Conservation (phyloP, 129 eudicot genomes). For the Ambrosia trifida region DNA sequence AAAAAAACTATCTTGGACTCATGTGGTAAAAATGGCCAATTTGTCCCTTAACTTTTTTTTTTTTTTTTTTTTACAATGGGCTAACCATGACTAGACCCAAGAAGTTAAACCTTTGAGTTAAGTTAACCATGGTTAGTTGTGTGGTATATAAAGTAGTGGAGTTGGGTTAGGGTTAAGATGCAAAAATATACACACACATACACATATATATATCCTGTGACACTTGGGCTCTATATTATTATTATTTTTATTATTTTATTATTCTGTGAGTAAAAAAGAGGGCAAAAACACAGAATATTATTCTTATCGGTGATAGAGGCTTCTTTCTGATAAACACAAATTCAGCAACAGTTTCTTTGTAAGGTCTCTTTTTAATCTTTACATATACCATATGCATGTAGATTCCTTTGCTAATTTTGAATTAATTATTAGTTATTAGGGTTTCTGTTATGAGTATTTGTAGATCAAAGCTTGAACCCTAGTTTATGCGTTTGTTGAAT, state of each 20-base stretch:
- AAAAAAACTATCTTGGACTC: too few relatives aligned
- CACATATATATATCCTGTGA: neutral
- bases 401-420: neutral
- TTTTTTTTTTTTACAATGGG: too few relatives aligned
- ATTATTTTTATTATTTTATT: neutral
- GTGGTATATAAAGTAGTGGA: neutral
- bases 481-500: neutral
- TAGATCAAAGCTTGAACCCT: constrained; percentile 28
- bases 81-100: neutral
- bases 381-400: constrained; percentile 11
- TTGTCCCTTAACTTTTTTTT: too few relatives aligned
- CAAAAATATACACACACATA: neutral
- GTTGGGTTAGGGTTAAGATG: constrained; percentile 23
- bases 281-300: constrained; percentile 25
- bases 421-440: constrained; percentile 26
- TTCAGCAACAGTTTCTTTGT: constrained; percentile 17
- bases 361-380: constrained; percentile 29
- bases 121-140: constrained; percentile 31
- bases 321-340: constrained; percentile 6
- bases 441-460: constrained; percentile 17
- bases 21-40: too few relatives aligned
- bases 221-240: constrained; percentile 13
- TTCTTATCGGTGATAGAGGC: constrained; percentile 23
- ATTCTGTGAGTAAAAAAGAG: constrained; percentile 17
- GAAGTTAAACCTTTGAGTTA: neutral